Percentiles rank a stretch among this genome's conserved stretches.
Conservation (phyloP, 176 grass and related monocot species). For the Alopecurus myosuroides region DNA sequence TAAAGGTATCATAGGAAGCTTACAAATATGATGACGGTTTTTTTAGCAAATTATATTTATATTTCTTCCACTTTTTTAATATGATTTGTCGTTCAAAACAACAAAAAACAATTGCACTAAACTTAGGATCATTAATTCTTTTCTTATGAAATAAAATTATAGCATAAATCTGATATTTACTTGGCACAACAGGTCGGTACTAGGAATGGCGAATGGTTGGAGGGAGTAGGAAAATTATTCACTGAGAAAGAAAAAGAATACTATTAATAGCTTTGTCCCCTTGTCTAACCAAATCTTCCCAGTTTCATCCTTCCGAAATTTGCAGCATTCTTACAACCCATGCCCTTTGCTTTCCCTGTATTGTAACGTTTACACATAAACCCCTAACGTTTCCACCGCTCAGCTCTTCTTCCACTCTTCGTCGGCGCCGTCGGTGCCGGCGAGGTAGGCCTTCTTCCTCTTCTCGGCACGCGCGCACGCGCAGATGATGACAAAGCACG, state of each 20-base stretch:
- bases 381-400: not conserved
- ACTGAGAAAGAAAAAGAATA: not conserved
- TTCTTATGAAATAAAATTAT: no score
- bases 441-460: slow-evolving; percentile 83
- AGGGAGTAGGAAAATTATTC: no score
- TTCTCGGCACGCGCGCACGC: slow-evolving; percentile 76
- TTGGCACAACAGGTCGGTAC: no score
- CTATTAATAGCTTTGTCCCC: not conserved
- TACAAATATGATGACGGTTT: no score
- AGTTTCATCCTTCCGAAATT: not conserved
- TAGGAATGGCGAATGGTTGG: no score
- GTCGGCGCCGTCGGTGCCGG: slow-evolving; percentile 35
- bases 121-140: no score
- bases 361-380: not conserved
- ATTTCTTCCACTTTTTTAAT: no score
- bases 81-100: no score
- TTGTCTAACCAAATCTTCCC: not conserved
- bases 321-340: slow-evolving; percentile 10
- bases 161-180: no score
- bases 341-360: slow-evolving; percentile 22
- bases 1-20: no score
- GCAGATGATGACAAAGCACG: slow-evolving; percentile 78
- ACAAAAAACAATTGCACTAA: no score
- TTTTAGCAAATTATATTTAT: no score
- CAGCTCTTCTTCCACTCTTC: slow-evolving; percentile 95